Evolutionary conservation across 2,329 filamentous ascomycete species (phyloP).

Genomic region (Aspergillus unguis): DNA sequence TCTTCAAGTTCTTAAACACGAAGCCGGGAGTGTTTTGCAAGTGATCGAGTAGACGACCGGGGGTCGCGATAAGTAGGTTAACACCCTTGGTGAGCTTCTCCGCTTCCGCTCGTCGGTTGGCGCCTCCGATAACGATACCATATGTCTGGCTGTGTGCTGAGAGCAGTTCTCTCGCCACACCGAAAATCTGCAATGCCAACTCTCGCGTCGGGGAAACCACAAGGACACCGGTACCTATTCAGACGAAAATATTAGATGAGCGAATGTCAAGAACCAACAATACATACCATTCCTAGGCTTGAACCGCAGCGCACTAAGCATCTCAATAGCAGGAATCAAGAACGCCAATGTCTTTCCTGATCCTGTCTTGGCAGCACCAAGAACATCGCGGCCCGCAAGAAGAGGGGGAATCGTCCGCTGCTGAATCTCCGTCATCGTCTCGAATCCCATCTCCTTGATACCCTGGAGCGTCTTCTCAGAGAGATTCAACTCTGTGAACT

Average conservation of each 20-base stretch:
- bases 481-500: constrained; percentile 77
- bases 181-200: constrained; percentile 92
- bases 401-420: constrained; percentile 80
- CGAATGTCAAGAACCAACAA: neutral
- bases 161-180: constrained; percentile 90
- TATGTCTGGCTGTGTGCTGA: constrained; percentile 90
- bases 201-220: constrained; percentile 92
- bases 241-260: constrained; percentile 5
- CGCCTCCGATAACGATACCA: constrained; percentile 93
- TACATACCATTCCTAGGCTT: constrained; percentile 77
- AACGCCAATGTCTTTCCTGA: constrained; percentile 96
- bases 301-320: constrained; percentile 84
- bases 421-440: constrained; percentile 95
- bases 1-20: constrained; percentile 86
- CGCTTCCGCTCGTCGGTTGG: constrained; percentile 83
- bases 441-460: constrained; percentile 87
- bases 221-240: constrained; percentile 73
- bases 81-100: constrained; percentile 94
- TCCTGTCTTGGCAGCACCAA: constrained; percentile 93
- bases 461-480: constrained; percentile 86
- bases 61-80: constrained; percentile 90
- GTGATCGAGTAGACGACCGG: constrained; percentile 88
- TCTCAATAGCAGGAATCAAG: constrained; percentile 89
- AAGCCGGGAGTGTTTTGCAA: constrained; percentile 89
- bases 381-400: constrained; percentile 83